Conservation (phyloP, 2,329 filamentous ascomycete species). For the Trichophaea hybrida region DNA sequence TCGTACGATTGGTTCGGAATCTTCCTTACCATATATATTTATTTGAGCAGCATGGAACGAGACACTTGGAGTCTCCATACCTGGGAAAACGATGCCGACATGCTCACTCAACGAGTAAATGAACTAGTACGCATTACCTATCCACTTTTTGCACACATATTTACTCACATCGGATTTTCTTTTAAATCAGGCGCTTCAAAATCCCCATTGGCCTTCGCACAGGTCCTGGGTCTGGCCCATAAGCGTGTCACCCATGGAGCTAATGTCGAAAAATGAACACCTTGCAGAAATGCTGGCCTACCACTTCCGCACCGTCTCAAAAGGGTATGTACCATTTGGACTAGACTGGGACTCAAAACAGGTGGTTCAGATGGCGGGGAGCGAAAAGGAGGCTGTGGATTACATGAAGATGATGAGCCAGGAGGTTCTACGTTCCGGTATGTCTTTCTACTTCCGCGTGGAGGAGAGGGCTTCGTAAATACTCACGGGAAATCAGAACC, state of each 20-base stretch:
- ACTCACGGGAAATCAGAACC: neutral
- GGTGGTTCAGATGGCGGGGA: conserved; percentile 13
- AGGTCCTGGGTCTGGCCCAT: conserved; percentile 20
- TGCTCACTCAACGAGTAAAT: conserved; percentile 10
- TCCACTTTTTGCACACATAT: neutral
- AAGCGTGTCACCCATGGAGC: conserved; percentile 6
- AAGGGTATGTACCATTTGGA: conserved; percentile 20
- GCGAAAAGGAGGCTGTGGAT: conserved; percentile 15
- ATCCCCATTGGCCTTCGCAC: neutral
- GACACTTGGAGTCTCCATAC: conserved; percentile 21
- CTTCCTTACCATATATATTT: conserved; percentile 19
- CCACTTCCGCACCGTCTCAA: conserved; percentile 21
- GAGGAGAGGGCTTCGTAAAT: neutral
- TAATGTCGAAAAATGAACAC: conserved; percentile 16
- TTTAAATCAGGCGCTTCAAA: neutral
- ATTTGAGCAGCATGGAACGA: conserved; percentile 15
- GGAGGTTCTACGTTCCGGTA: conserved; percentile 15
- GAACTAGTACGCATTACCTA: conserved; percentile 9
- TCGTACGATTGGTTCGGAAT: conserved; percentile 23
- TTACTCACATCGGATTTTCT: neutral
- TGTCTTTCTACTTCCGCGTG: neutral
- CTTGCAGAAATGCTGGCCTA: conserved; percentile 20
- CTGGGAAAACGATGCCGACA: conserved; percentile 12
- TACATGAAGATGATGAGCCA: conserved; percentile 18
- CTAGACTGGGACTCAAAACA: conserved; percentile 22